Evolutionary conservation across 1,284 basidiomycete species (phyloP), one percentile per base, ranked within the genome.

Genomic region (Pisolithus thermaeus): DNA sequence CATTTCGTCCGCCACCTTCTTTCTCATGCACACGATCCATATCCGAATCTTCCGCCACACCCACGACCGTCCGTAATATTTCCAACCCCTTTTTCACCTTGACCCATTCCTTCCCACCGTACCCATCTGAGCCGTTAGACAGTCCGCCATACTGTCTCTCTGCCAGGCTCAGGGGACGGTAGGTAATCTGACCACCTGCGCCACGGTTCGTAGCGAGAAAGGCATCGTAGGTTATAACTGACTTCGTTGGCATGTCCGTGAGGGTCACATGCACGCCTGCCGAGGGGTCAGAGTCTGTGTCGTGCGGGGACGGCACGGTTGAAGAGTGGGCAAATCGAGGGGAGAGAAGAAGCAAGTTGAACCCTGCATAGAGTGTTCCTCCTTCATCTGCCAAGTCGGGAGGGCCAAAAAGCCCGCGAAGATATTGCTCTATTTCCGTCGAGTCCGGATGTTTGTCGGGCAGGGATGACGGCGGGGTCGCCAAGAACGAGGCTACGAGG

Each of bases 301-400:
- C 39, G 16, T 14, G 39, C 16, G 27, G 42, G 42, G 42, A n/a
- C 42, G 22, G 38, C 38, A 5, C 2, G 3, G 42, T 11, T 27
- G 25, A 27, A 27, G 23, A 43, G 4, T 18, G 25, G 9, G 42
- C 2, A 20, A 43, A 16, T 43, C 23, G 42, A 51, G 76, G 70
- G 50, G 75, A 64, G 58, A 87, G 68, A 59, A 88, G 75, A 52
- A 90, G 71, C 36, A 90, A 63, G 64, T 90, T 91, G 74, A 91
- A 91, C 3, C 89, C 88, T 40, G 87, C 84, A 62, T 81, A 88
- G 2, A 87, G 87, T 36, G 86, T 83, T 61, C 81, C 87, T 52
- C 70, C 67, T 16, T 69, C 69, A 53, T 81, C 73, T 56, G 68
- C 62, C 57, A 73, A 68, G 16, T 43, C 16, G 16, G 25, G 8